Base-by-base conservation (phyloP, 257 asterid species). In the Datura wrightii region DNA sequence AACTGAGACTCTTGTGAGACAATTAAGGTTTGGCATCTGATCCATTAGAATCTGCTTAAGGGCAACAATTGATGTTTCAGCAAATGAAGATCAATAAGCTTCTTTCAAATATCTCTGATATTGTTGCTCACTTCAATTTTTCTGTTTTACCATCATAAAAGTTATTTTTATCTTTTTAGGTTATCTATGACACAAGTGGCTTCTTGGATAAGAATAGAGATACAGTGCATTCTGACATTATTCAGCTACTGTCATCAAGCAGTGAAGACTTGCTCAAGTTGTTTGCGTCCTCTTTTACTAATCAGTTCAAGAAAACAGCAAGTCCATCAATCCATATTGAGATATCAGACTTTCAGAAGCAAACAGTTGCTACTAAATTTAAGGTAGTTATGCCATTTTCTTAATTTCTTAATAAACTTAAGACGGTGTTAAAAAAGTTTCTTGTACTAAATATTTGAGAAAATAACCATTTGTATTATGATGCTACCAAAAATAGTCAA, bases 191-290 rank as follows among this genome's bases (percentile, higher is more conserved):
- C 88, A 87, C 95, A 19, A 86, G 79, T 55, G 96, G 90, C 71
- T 94, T 95, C 92, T 85, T 95, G 97, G 93, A 93, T 84, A 94
- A 93, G 92, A 95, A 94, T 89, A 92, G 95, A 92, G 99, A 93
- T 85, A 86, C 89, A 44, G 63, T 94, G 88, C 94, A 90, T 85
- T 87, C 91, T 44, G 90, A 89, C 85, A 89, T 85, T 80, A 86
- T 92, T 78, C 95, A 89, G 63, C 92, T 95, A 84, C 96, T 95
- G 81, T 90, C 92, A 3, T 91, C 94, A 6, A 90, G 97, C 89
- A 84, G 88, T 54, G 83, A 89, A 16, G 88, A 79, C 81, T 91
- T 94, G 63, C 92, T 94, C 85, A 93, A 88, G 87, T 86, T 85
- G 62, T 92, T 96, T 91, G 94, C 93, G 16, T 87, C 91, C 82